Percentiles rank a stretch among this genome's conserved stretches.
phyloP scores from a whole-genome alignment of 2,329 filamentous ascomycete genomes.

The Aphanocladium album region DNA sequence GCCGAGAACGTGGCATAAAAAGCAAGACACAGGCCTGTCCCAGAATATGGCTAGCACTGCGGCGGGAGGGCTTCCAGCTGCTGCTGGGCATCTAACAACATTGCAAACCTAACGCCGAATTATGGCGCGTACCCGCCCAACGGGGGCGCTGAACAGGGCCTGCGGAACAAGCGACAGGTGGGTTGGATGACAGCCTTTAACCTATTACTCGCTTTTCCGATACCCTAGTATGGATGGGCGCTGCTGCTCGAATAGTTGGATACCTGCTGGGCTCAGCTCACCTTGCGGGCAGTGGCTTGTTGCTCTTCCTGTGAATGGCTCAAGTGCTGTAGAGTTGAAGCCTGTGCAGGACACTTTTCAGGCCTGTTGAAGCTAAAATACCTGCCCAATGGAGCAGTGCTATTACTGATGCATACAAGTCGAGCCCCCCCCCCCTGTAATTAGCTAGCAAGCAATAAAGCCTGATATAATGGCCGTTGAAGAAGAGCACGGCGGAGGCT shows the following conservation, averaged over 20 bases:
- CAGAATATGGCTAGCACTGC: background rate
- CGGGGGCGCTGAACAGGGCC: background rate
- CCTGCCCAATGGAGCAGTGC: background rate
- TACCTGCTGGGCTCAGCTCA: background rate
- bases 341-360: background rate
- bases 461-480: background rate
- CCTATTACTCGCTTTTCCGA: constrained; percentile 2
- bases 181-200: background rate
- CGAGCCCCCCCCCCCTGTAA: background rate
- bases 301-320: background rate
- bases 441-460: background rate
- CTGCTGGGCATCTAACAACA: background rate
- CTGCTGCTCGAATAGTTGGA: too few species aligned
- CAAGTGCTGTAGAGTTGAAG: background rate
- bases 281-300: background rate
- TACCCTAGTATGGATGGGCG: background rate
- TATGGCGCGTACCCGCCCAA: background rate
- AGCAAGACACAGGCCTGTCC: background rate
- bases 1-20: background rate
- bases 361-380: background rate
- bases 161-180: constrained; percentile 4
- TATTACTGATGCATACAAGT: background rate
- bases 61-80: background rate
- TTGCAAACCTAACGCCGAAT: background rate
- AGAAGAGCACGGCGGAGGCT: background rate